phyloP scores from a whole-genome alignment of 495 filamentous ascomycete species.

The Penicillium tannophilum region DNA sequence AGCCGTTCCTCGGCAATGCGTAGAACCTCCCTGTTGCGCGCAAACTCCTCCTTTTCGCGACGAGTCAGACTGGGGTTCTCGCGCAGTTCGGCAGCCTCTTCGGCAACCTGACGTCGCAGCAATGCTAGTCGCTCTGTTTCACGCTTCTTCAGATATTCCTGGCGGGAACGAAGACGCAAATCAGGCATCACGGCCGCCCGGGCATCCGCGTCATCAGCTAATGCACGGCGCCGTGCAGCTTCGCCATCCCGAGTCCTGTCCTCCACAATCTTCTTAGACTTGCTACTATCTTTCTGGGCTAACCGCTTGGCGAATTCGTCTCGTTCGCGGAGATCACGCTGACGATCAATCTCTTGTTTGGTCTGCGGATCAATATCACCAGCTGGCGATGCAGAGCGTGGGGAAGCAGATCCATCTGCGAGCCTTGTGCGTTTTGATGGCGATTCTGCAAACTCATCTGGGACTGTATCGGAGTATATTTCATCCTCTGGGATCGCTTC shows the following conservation, averaged over 20 bases:
- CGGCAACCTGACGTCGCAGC: constrained; percentile 85
- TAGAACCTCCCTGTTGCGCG: constrained; percentile 83
- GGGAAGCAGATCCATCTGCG: constrained; percentile 55
- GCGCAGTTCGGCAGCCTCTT: constrained; percentile 81
- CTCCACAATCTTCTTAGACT: constrained; percentile 74
- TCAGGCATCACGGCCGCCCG: constrained; percentile 70
- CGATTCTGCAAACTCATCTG: constrained; percentile 52
- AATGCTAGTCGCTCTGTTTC: constrained; percentile 83
- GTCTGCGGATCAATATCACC: constrained; percentile 61
- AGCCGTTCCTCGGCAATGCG: constrained; percentile 85
- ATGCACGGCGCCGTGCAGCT: constrained; percentile 57
- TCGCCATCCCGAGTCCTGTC: constrained; percentile 63
- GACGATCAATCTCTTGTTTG: constrained; percentile 55
- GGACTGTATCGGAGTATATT: constrained; percentile 42
- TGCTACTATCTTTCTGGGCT: constrained; percentile 66
- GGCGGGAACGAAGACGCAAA: constrained; percentile 77
- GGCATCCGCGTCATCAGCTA: constrained; percentile 66
- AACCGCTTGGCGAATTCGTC: constrained; percentile 76
- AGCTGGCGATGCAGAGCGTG: constrained; percentile 45
- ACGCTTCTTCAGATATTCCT: constrained; percentile 92
- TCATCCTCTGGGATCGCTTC: constrained; percentile 62
- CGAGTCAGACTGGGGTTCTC: constrained; percentile 74
- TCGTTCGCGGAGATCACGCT: constrained; percentile 68
- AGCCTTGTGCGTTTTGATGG: constrained; percentile 60
- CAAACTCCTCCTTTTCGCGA: constrained; percentile 86